Evolutionary conservation across 1,284 basidiomycete species (phyloP).

Genomic region (Bondarzewia mesenterica): DNA sequence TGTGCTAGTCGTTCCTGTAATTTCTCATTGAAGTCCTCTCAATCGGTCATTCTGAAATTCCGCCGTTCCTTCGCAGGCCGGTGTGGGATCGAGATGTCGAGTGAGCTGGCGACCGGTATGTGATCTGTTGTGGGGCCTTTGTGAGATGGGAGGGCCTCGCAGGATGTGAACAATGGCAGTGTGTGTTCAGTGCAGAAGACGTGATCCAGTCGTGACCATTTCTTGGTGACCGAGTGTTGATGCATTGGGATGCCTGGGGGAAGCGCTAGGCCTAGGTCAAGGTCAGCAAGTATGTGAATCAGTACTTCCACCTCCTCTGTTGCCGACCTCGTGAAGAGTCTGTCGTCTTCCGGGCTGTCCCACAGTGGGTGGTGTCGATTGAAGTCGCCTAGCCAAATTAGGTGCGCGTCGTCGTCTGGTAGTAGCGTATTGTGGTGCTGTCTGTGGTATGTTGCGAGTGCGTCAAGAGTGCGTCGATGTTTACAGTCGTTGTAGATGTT

Average conservation of each 20-base stretch:
- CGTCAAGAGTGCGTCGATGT: slow-evolving; percentile 1
- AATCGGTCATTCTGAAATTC: slow-evolving; percentile 20
- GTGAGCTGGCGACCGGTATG: slow-evolving; percentile 15
- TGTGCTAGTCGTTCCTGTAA: slow-evolving; percentile 8
- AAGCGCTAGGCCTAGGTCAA: slow-evolving; percentile 19
- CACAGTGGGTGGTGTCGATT: slow-evolving; percentile 41
- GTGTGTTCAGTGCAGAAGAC: slow-evolving; percentile 19
- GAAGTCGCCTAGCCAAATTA: slow-evolving; percentile 38
- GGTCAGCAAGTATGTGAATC: slow-evolving; percentile 11
- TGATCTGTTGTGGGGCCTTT: slow-evolving; percentile 20
- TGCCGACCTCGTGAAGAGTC: slow-evolving; percentile 24
- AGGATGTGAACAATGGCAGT: slow-evolving; percentile 13
- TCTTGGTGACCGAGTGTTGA: slow-evolving; percentile 16
- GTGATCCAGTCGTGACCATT: slow-evolving; percentile 26
- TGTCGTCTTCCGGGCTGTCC: slow-evolving; percentile 29
- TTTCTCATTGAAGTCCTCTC: slow-evolving; percentile 13
- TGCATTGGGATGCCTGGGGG: slow-evolving; percentile 23
- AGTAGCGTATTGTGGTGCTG: background rate
- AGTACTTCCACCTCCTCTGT: slow-evolving; percentile 15
- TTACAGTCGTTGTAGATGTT: slow-evolving; percentile 3
- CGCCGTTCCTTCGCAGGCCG: background rate
- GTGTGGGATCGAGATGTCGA: slow-evolving; percentile 12
- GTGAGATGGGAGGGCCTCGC: slow-evolving; percentile 8
- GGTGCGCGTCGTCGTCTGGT: slow-evolving; percentile 5
- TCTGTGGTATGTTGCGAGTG: background rate